Conservation (phyloP, 768 basidiomycete genomes). For the Hericium erinaceus region DNA sequence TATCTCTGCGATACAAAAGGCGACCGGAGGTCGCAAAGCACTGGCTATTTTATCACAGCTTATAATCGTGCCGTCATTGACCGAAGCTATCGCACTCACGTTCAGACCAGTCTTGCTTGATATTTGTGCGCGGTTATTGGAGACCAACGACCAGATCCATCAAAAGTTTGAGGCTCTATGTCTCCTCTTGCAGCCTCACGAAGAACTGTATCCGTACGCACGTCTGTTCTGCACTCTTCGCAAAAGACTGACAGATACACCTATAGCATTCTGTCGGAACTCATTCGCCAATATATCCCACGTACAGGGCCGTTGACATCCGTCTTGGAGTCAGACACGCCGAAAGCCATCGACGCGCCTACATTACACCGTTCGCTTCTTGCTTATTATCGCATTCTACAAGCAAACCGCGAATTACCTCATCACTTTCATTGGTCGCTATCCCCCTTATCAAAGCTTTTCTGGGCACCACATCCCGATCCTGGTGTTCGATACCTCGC, state of each 20-base stretch:
- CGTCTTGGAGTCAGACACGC: constrained; percentile 23
- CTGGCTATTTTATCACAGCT: constrained; percentile 43
- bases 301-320: constrained; percentile 45
- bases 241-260: constrained; percentile 5
- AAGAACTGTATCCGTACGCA: constrained; percentile 65
- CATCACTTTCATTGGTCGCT: constrained; percentile 50
- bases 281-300: constrained; percentile 36
- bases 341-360: constrained; percentile 26
- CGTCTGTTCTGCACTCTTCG: constrained; percentile 4
- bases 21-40: not conserved
- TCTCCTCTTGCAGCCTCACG: constrained; percentile 55
- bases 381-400: constrained; percentile 73
- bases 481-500: constrained; percentile 58
- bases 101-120: constrained; percentile 78
- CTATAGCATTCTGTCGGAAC: constrained; percentile 45
- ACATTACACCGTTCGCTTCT: constrained; percentile 66
- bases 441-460: constrained; percentile 31
- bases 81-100: constrained; percentile 46
- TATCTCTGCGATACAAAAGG: not conserved
- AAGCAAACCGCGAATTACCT: constrained; percentile 64
- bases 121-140: constrained; percentile 75
- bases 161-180: constrained; percentile 52
- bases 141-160: constrained; percentile 37
- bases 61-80: constrained; percentile 53
- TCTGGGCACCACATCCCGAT: constrained; percentile 49